phyloP scores from a whole-genome alignment of 208 protist species.

The Eutreptiella sp. region DNA sequence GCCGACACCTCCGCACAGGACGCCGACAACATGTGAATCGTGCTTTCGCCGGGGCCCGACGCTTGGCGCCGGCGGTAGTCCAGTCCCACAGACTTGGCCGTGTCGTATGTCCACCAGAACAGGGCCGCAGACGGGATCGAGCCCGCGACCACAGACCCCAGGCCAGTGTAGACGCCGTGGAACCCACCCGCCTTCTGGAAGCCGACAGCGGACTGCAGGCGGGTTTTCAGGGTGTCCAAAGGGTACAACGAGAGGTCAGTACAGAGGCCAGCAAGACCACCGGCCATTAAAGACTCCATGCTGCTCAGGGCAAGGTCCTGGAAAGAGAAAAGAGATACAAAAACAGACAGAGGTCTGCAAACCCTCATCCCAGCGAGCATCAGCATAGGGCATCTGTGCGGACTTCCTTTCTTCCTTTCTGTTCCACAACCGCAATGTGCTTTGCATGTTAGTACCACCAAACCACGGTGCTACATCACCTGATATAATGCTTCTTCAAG shows the following conservation, averaged over 20 bases:
- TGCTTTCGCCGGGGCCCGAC: background rate
- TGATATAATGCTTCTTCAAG: no score
- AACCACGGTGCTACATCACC: no score
- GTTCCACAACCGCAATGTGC: no score
- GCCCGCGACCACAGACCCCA: slow-evolving; percentile 66
- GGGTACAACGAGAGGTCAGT: slow-evolving; percentile 81
- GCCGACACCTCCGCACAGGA: slow-evolving; percentile 64
- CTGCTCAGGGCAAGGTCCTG: no score
- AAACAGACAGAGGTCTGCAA: no score
- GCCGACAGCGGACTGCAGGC: slow-evolving; percentile 66
- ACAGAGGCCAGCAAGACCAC: slow-evolving; percentile 65
- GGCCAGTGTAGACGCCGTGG: slow-evolving; percentile 65
- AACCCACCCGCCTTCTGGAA: slow-evolving; percentile 71
- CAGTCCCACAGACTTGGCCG: background rate
- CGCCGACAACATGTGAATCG: slow-evolving; percentile 54
- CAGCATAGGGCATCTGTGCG: no score
- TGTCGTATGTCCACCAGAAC: slow-evolving; percentile 75
- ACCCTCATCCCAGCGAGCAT: no score
- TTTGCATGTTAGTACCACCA: no score
- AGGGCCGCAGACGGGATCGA: slow-evolving; percentile 73
- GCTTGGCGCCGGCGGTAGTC: background rate
- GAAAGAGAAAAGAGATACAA: no score
- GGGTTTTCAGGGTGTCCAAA: slow-evolving; percentile 85
- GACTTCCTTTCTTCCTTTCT: no score
- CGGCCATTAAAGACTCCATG: slow-evolving; percentile 69